Base-by-base conservation (phyloP, 108 stramenopile species). In the Phaeodactylum tricornutum region DNA sequence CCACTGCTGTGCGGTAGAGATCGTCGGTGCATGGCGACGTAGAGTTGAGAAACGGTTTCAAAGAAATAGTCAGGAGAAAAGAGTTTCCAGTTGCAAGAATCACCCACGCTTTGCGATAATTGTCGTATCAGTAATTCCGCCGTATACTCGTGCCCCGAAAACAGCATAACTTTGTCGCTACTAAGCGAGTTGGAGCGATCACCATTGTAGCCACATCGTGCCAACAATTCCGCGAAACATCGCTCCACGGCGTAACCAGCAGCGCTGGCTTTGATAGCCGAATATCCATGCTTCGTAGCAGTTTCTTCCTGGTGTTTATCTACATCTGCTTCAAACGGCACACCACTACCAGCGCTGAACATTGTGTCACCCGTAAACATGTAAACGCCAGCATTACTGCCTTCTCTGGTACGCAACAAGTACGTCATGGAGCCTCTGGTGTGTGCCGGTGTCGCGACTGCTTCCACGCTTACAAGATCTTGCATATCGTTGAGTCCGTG, bases 81-180 rank as follows among this genome's bases (percentile, higher is more conserved):
- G 15, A 55, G 63, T 37, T 59, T 72, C 83, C 83, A 85, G 20
- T 67, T 66, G 42, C 62, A 64, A 0, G 59, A 29, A 20, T 52
- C 59, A 27, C 22, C 44, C 12, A 53, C 40, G 6, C 41, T 39
- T 24, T 53, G 44, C 16, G 38, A 15, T 11, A 85, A 79, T 51
- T 85, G 84, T 35, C 87, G 53, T 36, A 62, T 39, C 8, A 90
- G 31, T 16, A 90, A 52, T 21, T 85, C 81, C 4, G 61, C 59
- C 5, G 87, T 85, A 42, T 90, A 90, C 45, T 90, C 87, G 49
- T 90, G 87, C 4, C 87, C 87, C n/a, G 84, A 81, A 32, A 83
- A 81, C 2, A 90, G 37, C 12, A 90, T 34, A n/a, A 82, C 45
- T 24, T 34, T 47, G 24, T 66, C 64, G 22, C 36, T 12, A 9